Base-by-base conservation (phyloP, 768 basidiomycete genomes). In the Agaricus bisporus region DNA sequence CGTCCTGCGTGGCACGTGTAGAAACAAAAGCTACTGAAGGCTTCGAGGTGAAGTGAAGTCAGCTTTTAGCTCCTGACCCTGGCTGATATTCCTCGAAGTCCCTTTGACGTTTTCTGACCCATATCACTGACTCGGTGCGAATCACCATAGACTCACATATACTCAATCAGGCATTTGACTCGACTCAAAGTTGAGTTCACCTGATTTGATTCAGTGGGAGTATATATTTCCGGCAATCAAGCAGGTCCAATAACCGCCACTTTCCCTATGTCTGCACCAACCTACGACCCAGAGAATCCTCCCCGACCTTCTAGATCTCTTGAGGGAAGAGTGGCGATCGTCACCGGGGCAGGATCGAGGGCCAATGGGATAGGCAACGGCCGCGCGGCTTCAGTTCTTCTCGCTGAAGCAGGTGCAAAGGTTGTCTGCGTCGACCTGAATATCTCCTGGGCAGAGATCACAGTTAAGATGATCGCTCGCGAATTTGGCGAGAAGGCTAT, bases 271-370 rank as follows among this genome's bases (percentile, higher is more conserved):
- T 53, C 50, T 49, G 32, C 50, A 35, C 58, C 52, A 12, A 29
- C 41, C 15, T 46, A 51, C 43, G 58, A 63, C 51, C 49, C 64
- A 55, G 56, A 59, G n/a, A 63, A 57, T 50, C 69, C 69, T 11
- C 67, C 65, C 39, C 66, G 71, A 18, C 72, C 72, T 41, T 67
- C 68, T 8, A 61, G 61, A 20, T 67, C 65, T 12, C 64, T 70
- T 14, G 11, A 54, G 41, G 70, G 67, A 1, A 63, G 65, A 18
- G 71, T 73, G 15, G 73, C 74, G 7, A 73, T 74, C 50, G 69
- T 75, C 43, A 73, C 73, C 7, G 74, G 73, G 5, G 71, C 74
- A 11, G 74, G 74, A 2, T 74, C 73, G 8, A 64, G 66, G 56
- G 63, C 70, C 5, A 55, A 55, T 25, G 72, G 74, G 12, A 72